phyloP scores from a whole-genome alignment of 2,329 filamentous ascomycete species.

The Calycina herbarum region DNA sequence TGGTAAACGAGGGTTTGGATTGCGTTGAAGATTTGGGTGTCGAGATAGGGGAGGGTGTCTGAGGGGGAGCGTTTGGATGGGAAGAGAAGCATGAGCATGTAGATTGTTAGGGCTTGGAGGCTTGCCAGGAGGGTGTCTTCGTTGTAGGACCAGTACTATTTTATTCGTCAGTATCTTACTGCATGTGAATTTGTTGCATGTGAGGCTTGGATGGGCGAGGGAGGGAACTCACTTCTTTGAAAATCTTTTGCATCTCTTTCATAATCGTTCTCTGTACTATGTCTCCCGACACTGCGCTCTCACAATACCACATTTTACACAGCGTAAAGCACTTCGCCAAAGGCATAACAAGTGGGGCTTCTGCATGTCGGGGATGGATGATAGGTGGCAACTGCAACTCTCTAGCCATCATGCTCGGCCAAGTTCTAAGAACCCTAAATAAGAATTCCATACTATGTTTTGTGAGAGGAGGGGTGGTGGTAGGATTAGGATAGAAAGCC shows the following conservation, averaged over 20 bases:
- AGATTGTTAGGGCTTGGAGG: constrained; percentile 41
- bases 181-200: too few relatives aligned
- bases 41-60: constrained; percentile 25
- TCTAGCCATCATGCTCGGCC: constrained; percentile 42
- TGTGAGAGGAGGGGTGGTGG: constrained; percentile 1
- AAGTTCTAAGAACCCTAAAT: constrained; percentile 40
- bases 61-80: constrained; percentile 31
- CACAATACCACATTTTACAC: constrained; percentile 41
- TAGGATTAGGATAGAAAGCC: constrained; percentile 2
- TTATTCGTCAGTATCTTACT: not conserved
- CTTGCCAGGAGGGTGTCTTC: constrained; percentile 38
- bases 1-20: constrained; percentile 38
- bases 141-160: constrained; percentile 38
- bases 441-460: constrained; percentile 39
- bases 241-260: constrained; percentile 38
- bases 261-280: constrained; percentile 38
- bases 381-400: constrained; percentile 41
- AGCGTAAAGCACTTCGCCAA: constrained; percentile 41
- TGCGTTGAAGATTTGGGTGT: constrained; percentile 34
- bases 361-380: constrained; percentile 34
- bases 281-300: constrained; percentile 34
- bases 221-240: constrained; percentile 34
- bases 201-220: too few relatives aligned
- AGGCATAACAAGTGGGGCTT: constrained; percentile 32
- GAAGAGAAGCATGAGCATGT: constrained; percentile 42